phyloP scores from a whole-genome alignment of 78 protist genomes.

The Emiliania huxleyi region DNA sequence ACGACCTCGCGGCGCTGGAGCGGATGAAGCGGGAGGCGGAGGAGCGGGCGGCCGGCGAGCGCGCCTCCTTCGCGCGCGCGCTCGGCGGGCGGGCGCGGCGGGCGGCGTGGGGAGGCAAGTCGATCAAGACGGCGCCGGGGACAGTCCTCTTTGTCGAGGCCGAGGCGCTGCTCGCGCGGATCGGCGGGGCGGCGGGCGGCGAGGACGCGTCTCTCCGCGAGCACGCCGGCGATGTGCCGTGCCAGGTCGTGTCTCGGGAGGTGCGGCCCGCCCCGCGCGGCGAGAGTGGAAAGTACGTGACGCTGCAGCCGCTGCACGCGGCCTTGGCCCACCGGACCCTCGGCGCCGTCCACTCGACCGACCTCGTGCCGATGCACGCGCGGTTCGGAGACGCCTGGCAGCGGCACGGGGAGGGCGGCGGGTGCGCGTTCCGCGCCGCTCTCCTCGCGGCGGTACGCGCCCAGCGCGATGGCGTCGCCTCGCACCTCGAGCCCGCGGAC shows the following conservation, averaged over 20 bases:
- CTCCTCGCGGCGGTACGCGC: too few species aligned
- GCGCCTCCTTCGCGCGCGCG: too few species aligned
- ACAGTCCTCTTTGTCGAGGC: neutral
- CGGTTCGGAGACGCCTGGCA: neutral
- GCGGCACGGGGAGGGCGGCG: neutral
- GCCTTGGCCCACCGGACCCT: neutral
- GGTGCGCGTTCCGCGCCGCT: too few species aligned
- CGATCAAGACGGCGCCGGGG: neutral
- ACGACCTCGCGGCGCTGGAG: too few species aligned
- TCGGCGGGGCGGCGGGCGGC: too few species aligned
- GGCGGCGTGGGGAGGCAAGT: neutral
- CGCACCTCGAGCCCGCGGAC: too few species aligned
- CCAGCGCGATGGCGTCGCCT: too few species aligned
- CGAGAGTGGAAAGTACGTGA: neutral
- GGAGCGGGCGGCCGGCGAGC: too few species aligned
- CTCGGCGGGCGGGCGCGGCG: neutral
- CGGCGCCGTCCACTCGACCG: neutral
- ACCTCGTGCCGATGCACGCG: neutral
- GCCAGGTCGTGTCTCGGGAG: neutral
- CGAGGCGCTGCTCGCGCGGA: neutral
- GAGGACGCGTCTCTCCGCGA: too few species aligned
- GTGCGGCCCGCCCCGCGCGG: neutral
- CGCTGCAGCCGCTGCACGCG: neutral
- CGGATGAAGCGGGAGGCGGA: too few species aligned
- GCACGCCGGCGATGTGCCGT: neutral